These are phyloP conservation scores for Neckera pumila DNA, from an alignment of 225 moss, liverwort and hornwort species.

Conservation along the genomic window DNA sequence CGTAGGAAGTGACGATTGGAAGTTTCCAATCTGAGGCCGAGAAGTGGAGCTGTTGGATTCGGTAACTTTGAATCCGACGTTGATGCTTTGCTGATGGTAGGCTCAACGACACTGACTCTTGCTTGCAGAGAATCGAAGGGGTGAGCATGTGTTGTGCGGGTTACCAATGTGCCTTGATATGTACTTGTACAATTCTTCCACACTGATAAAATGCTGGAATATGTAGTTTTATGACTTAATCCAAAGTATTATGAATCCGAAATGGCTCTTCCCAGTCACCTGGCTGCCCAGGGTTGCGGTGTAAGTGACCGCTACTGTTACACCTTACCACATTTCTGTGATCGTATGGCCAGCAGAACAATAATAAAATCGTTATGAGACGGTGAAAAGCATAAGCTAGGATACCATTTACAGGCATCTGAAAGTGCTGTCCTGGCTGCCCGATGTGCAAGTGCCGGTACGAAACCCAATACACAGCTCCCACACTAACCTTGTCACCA, in stretches of 20 bases:
- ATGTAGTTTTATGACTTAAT: neutral
- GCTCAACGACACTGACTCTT: neutral
- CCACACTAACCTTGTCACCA: neutral
- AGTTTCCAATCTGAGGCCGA: neutral
- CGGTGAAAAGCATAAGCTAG: neutral
- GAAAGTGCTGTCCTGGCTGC: neutral
- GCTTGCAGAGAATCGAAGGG: neutral
- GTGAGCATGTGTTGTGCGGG: neutral
- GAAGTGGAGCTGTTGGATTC: neutral
- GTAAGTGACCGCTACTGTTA: neutral
- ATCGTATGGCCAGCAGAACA: neutral
- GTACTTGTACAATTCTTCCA: neutral
- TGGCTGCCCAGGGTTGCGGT: neutral
- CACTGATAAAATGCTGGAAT: neutral
- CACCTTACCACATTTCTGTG: neutral
- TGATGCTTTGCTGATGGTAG: neutral
- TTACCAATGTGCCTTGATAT: neutral
- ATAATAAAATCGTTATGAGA: neutral
- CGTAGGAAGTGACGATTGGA: conserved; percentile 4
- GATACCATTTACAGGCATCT: neutral
- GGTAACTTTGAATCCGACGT: neutral
- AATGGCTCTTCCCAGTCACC: neutral
- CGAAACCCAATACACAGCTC: neutral
- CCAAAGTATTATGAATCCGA: neutral
- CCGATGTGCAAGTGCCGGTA: neutral